A percentile compares a stretch with the other conserved stretches of the same genome.
phyloP scores from a whole-genome alignment of 257 asterid genomes.

The Capsicum pubescens region DNA sequence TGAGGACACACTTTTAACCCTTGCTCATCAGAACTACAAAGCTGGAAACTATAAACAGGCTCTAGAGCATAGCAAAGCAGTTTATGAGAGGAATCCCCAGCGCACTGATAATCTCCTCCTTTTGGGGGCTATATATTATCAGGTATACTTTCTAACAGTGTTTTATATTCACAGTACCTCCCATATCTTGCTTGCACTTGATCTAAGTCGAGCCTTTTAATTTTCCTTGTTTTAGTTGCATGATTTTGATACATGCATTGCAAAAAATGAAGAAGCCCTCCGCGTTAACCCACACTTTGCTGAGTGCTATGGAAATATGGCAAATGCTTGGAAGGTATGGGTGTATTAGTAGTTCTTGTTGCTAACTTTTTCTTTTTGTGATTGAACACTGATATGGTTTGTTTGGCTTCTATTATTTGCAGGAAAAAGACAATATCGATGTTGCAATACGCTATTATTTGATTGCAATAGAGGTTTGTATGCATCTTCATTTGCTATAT shows the following conservation, averaged over 20 bases:
- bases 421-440: slow-evolving; percentile 98
- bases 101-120: slow-evolving; percentile 98
- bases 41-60: slow-evolving; percentile 88
- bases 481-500: slow-evolving; percentile 16
- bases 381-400: slow-evolving; percentile 17
- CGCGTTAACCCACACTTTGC: slow-evolving; percentile 90
- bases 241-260: slow-evolving; percentile 84
- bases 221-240: slow-evolving; percentile 64
- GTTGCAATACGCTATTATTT: slow-evolving; percentile 93
- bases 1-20: slow-evolving; percentile 77
- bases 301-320: slow-evolving; percentile 99
- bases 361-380: slow-evolving; percentile 31
- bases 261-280: slow-evolving; percentile 96
- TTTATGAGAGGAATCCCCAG: slow-evolving; percentile 75
- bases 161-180: background rate
- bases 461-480: slow-evolving; percentile 92
- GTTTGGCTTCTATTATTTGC: slow-evolving; percentile 37
- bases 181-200: background rate
- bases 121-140: slow-evolving; percentile 89
- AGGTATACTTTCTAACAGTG: slow-evolving; percentile 50
- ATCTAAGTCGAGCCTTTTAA: background rate
- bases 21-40: slow-evolving; percentile 93
- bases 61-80: slow-evolving; percentile 84
- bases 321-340: slow-evolving; percentile 95
- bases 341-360: slow-evolving; percentile 22